Conservation (phyloP, 2,329 filamentous ascomycete species). For the Xylaria multiplex region DNA sequence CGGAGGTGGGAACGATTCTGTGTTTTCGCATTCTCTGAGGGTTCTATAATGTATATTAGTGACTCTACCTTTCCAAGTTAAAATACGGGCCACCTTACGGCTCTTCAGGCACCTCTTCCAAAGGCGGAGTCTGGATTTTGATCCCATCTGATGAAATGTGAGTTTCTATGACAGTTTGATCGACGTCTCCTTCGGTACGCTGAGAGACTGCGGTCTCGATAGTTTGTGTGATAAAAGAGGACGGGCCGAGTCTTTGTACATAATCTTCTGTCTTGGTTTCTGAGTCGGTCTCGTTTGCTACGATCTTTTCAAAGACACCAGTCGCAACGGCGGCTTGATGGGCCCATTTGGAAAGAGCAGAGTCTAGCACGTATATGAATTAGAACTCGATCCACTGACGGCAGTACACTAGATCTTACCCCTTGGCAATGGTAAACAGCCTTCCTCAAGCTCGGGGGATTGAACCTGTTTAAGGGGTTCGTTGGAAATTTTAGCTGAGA, state of each 20-base stretch:
- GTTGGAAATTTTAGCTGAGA: slow-evolving; percentile 38
- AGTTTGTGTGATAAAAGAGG: slow-evolving; percentile 55
- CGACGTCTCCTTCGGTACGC: slow-evolving; percentile 49
- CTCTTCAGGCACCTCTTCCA: slow-evolving; percentile 46
- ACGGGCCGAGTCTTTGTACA: slow-evolving; percentile 54
- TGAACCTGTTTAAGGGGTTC: slow-evolving; percentile 37
- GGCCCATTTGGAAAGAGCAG: slow-evolving; percentile 58
- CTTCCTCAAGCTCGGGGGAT: slow-evolving; percentile 36
- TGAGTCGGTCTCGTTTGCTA: slow-evolving; percentile 45
- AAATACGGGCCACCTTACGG: slow-evolving; percentile 41
- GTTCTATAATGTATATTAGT: slow-evolving; percentile 23
- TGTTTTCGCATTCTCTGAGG: slow-evolving; percentile 40
- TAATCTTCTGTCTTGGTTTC: slow-evolving; percentile 48
- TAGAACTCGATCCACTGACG: not conserved
- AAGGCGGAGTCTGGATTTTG: slow-evolving; percentile 45
- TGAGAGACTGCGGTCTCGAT: slow-evolving; percentile 53
- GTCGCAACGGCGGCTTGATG: slow-evolving; percentile 49
- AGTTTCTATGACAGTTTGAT: slow-evolving; percentile 51
- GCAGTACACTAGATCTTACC: slow-evolving; percentile 43
- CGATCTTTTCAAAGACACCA: slow-evolving; percentile 50
- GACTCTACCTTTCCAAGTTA: not conserved
- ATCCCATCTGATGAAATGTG: slow-evolving; percentile 50
- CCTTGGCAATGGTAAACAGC: slow-evolving; percentile 49
- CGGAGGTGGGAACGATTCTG: slow-evolving; percentile 37
- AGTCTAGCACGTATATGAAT: slow-evolving; percentile 49